phyloP scores from a whole-genome alignment of 495 filamentous ascomycete genomes.

The Trichocladium antarcticum region DNA sequence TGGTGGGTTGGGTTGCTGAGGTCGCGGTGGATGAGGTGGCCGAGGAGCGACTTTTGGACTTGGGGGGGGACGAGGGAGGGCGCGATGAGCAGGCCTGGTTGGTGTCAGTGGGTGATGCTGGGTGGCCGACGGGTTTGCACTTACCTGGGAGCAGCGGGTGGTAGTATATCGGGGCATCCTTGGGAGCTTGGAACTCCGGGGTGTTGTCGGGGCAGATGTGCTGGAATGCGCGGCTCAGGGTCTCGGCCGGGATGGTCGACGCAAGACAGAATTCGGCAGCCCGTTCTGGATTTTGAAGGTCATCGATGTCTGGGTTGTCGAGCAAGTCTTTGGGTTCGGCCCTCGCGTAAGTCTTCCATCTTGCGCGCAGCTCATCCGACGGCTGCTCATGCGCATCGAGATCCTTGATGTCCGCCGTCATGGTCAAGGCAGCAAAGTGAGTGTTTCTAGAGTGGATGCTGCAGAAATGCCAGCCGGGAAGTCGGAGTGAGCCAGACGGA shows the following conservation, averaged over 20 bases:
- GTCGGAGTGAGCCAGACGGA: too few relatives aligned
- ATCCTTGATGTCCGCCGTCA: slow-evolving; percentile 34
- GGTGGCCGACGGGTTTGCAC: background rate
- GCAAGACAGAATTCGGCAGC: slow-evolving; percentile 26
- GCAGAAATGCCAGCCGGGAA: too few relatives aligned
- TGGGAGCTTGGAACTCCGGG: slow-evolving; percentile 12
- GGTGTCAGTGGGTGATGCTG: background rate
- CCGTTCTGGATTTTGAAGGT: slow-evolving; percentile 25
- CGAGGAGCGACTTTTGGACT: slow-evolving; percentile 57
- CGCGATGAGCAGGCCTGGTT: slow-evolving; percentile 60
- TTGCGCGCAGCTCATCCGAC: slow-evolving; percentile 48
- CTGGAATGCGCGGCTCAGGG: slow-evolving; percentile 29
- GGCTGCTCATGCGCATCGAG: slow-evolving; percentile 62
- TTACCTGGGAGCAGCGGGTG: slow-evolving; percentile 33
- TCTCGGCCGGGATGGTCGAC: slow-evolving; percentile 27
- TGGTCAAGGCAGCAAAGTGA: too few relatives aligned
- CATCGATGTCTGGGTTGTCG: slow-evolving; percentile 33
- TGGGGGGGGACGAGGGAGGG: slow-evolving; percentile 58
- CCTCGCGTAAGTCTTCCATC: slow-evolving; percentile 48
- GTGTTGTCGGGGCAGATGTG: slow-evolving; percentile 19
- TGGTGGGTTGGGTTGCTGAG: slow-evolving; percentile 61
- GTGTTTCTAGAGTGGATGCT: background rate
- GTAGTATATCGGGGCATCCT: slow-evolving; percentile 28
- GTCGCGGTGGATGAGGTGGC: slow-evolving; percentile 64
- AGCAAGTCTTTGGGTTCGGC: slow-evolving; percentile 33